Evolutionary conservation across 345 rosid species (phyloP).

Genomic region (Gossypium raimondii): DNA sequence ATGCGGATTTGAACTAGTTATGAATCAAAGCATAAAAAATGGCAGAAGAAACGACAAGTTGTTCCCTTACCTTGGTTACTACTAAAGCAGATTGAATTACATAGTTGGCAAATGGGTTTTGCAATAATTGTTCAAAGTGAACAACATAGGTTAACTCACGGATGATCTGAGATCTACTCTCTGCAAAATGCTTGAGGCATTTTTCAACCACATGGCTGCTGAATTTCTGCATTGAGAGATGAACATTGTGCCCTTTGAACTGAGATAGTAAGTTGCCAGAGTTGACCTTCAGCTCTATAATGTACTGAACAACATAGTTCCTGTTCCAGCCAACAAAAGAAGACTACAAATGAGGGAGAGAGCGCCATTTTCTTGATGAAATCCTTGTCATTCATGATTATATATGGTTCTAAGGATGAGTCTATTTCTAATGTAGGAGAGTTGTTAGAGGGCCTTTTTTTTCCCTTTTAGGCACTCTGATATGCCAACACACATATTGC

Average conservation of each 20-base stretch:
- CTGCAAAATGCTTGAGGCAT: slow-evolving; percentile 46
- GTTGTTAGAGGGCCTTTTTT: neutral
- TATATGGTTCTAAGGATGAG: neutral
- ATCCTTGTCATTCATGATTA: neutral
- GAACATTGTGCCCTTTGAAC: slow-evolving; percentile 45
- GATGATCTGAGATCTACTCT: slow-evolving; percentile 50
- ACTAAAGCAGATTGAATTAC: slow-evolving; percentile 65
- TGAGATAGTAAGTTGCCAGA: slow-evolving; percentile 39
- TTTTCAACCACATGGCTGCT: slow-evolving; percentile 79
- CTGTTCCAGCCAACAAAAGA: slow-evolving; percentile 29
- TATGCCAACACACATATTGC: neutral
- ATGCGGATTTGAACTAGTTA: neutral
- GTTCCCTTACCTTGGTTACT: slow-evolving; percentile 42
- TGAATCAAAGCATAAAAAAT: neutral
- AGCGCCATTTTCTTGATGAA: neutral
- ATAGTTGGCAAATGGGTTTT: slow-evolving; percentile 73
- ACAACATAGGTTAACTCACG: slow-evolving; percentile 48
- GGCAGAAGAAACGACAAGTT: neutral
- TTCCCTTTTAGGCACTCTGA: neutral
- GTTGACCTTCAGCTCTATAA: slow-evolving; percentile 50
- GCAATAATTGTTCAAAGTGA: slow-evolving; percentile 60
- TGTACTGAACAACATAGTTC: slow-evolving; percentile 72
- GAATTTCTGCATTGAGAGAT: slow-evolving; percentile 62
- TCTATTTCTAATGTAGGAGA: neutral
- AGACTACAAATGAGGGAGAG: slow-evolving; percentile 6